Evolutionary conservation across 2,329 filamentous ascomycete species (phyloP).

Genomic region (Macroventuria anomochaeta): DNA sequence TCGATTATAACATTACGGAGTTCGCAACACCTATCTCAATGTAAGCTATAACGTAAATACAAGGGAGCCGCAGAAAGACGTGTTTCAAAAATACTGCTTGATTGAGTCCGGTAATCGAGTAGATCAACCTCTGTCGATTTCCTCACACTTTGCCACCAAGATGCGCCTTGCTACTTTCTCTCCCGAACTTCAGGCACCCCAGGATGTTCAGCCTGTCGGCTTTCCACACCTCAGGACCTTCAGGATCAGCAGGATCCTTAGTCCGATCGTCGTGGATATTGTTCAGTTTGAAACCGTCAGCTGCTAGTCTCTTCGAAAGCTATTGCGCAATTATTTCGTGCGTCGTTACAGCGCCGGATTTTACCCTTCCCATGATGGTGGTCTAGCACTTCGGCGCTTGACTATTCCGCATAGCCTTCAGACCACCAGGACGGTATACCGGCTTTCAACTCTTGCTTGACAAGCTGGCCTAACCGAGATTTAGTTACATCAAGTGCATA

Average conservation of each 20-base stretch:
- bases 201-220: no score
- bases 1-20: no score
- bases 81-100: no score
- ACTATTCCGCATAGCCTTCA: conserved; percentile 13
- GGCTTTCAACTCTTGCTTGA: conserved; percentile 12
- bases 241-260: conserved; percentile 11
- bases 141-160: conserved; percentile 5
- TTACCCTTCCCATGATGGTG: conserved; percentile 7
- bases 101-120: no score
- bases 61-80: no score
- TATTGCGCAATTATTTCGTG: conserved; percentile 11
- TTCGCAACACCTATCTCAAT: no score
- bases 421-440: conserved; percentile 13
- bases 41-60: no score
- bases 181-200: conserved; percentile 22
- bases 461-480: conserved; percentile 1
- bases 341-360: conserved; percentile 3
- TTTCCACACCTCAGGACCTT: no score
- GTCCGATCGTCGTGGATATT: no score
- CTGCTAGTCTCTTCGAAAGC: no score
- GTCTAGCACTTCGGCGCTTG: conserved; percentile 5
- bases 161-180: conserved; percentile 12
- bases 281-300: no score
- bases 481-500: background rate
- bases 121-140: no score